Evolutionary conservation across 129 eudicot species (phyloP).

Genomic region (Artemisia argyi): DNA sequence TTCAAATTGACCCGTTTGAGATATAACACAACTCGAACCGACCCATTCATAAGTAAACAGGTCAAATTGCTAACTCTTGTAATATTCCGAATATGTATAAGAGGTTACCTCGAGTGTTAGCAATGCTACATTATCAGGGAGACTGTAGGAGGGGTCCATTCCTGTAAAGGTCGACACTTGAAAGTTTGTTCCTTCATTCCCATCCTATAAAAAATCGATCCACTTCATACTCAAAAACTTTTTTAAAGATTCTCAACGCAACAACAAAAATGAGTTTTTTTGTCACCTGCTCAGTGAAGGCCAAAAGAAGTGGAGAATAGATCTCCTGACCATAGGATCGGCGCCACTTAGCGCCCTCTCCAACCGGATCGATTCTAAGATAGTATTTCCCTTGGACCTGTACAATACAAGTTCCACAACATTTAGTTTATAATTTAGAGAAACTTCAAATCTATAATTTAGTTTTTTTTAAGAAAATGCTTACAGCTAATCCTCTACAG

Average conservation of each 20-base stretch:
- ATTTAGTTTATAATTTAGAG: too few species aligned
- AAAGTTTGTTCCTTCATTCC: slow-evolving; percentile 48
- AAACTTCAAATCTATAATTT: too few species aligned
- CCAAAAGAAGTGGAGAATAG: slow-evolving; percentile 91
- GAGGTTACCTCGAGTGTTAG: slow-evolving; percentile 75
- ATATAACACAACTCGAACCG: not conserved
- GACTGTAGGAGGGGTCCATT: slow-evolving; percentile 76
- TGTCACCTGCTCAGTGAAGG: slow-evolving; percentile 88
- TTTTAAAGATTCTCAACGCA: too few species aligned
- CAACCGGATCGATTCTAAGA: slow-evolving; percentile 70
- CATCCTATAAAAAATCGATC: slow-evolving; percentile 53
- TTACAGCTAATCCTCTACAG: too few species aligned
- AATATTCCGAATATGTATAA: not conserved
- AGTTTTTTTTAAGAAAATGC: too few species aligned
- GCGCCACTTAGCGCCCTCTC: slow-evolving; percentile 99
- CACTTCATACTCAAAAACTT: too few species aligned
- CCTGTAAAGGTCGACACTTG: slow-evolving; percentile 65
- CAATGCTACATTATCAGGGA: slow-evolving; percentile 92
- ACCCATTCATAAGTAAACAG: not conserved
- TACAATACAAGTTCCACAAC: too few species aligned
- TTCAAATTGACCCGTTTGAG: not conserved
- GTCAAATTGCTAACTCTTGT: not conserved
- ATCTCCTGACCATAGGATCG: slow-evolving; percentile 87
- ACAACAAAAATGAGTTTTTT: too few species aligned
- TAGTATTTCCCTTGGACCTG: slow-evolving; percentile 41